These are phyloP conservation scores for Chaetomium sp. DNA, from an alignment of 2,329 filamentous ascomycete species.

Conservation along the genomic window DNA sequence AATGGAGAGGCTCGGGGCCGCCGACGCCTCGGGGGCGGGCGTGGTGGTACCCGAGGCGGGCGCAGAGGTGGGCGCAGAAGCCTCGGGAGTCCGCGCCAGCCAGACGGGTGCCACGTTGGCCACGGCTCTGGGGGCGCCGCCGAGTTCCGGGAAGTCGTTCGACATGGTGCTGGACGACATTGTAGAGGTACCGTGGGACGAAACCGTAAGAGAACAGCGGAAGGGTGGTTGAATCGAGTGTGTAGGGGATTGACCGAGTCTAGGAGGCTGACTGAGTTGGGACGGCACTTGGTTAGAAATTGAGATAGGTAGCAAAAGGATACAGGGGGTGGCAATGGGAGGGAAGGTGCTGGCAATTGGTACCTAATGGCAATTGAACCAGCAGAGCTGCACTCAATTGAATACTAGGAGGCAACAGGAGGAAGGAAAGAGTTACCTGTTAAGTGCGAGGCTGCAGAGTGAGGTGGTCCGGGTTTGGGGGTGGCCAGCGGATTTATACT, in stretches of 20 bases:
- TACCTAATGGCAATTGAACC: background rate
- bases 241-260: background rate
- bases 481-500: background rate
- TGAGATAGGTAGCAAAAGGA: background rate
- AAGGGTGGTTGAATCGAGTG: background rate
- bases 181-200: slow-evolving; percentile 7
- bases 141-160: slow-evolving; percentile 22
- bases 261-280: background rate
- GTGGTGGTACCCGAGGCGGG: slow-evolving; percentile 62
- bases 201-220: slow-evolving; percentile 10
- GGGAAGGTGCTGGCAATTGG: background rate
- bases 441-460: background rate
- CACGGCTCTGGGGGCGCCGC: background rate
- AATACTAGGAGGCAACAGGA: background rate
- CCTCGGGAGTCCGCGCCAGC: slow-evolving; percentile 59
- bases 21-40: slow-evolving; percentile 40
- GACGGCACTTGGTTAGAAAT: background rate
- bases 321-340: background rate
- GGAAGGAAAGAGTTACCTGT: slow-evolving; percentile 1
- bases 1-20: slow-evolving; percentile 66
- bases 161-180: slow-evolving; percentile 4
- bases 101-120: slow-evolving; percentile 49
- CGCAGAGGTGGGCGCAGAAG: slow-evolving; percentile 65
- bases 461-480: background rate
- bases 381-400: background rate